Percentiles rank a stretch among this genome's conserved stretches.
phyloP scores from a whole-genome alignment of 2,329 filamentous ascomycete genomes.

The Shiraia bambusicola region DNA sequence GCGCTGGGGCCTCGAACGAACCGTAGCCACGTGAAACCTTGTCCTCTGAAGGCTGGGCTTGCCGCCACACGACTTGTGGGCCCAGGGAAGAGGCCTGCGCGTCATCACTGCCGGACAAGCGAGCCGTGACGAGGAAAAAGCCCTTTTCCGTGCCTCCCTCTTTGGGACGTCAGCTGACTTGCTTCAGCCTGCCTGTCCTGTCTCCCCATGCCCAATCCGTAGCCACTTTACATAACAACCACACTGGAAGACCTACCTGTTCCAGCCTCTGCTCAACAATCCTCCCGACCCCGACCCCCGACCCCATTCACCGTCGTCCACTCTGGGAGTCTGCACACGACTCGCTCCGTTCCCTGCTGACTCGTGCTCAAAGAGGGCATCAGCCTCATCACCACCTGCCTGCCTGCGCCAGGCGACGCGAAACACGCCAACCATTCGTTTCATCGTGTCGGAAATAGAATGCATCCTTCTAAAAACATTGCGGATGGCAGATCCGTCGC shows the following conservation, averaged over 20 bases:
- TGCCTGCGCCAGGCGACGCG: conserved; percentile 3
- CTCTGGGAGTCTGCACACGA: no score
- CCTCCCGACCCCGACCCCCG: no score
- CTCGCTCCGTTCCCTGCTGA: background rate
- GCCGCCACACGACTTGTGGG: conserved; percentile 28
- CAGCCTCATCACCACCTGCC: conserved; percentile 2
- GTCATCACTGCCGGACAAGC: conserved; percentile 36
- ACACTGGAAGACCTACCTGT: no score
- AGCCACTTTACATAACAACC: no score
- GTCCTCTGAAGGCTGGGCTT: conserved; percentile 9
- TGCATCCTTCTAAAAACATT: background rate
- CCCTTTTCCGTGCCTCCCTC: no score
- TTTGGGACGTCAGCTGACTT: conserved; percentile 5
- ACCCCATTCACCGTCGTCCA: no score
- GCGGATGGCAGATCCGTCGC: conserved; percentile 1
- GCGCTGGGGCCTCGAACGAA: conserved; percentile 15
- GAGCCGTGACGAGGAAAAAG: conserved; percentile 20
- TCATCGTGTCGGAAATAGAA: conserved; percentile 12
- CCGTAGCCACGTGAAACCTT: conserved; percentile 40
- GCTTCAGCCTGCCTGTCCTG: background rate
- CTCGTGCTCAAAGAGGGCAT: conserved; percentile 1
- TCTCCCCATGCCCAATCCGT: no score
- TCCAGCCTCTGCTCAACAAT: no score
- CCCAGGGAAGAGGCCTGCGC: conserved; percentile 33
- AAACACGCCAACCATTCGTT: conserved; percentile 7